Evolutionary conservation across 495 filamentous ascomycete genomes (phyloP), one percentile per base, ranked within the genome.

Genomic region (Neohortaea acidophila): DNA sequence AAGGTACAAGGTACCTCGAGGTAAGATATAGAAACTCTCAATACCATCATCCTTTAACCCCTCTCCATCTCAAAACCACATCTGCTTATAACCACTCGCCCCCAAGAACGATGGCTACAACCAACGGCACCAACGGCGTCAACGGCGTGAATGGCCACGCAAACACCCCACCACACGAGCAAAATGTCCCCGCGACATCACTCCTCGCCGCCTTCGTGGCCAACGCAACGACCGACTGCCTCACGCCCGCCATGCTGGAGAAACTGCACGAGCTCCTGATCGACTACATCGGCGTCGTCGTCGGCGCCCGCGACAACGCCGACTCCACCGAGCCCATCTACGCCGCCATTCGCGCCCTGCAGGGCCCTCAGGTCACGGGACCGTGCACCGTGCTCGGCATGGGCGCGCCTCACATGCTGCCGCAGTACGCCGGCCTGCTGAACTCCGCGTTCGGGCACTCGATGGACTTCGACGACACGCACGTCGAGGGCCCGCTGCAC

Each of bases 391-490:
- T 48, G 25, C 25, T 52, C 17, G 41, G 31, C 6, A 38, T 45
- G 19, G 49, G 49, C 14, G 28, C 13, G 6, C 46, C 41, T 10
- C 17, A 41, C 12, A 45, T 43, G 29, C 41, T 44, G n/a, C 45
- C 45, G 5, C 49, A 52, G 19, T 52, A 48, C 21, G 49, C 49
- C 22, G 44, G 39, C 6, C 38, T 52, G 5, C 37, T 52, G 8
- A 52, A 52, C 39, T 49, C 49, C 10, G 45, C 49, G 7, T 39
- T 52, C 21, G 49, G 41, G 5, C 49, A 52, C 29, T 37, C 28
- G 14, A 25, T 52, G 13, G 49, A 52, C 27, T 52, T 52, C 34
- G 49, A 52, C 36, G 49, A 52, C 25, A 52, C 49, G n/a, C 42
- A 48, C 26, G 45, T 45, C 9, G 21, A 31, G 11, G 49, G 49